A percentile compares a stretch with the other conserved stretches of the same genome.
Evolutionary conservation across 1,284 basidiomycete species (phyloP).

Genomic region (Butyriboletus appendiculatus): DNA sequence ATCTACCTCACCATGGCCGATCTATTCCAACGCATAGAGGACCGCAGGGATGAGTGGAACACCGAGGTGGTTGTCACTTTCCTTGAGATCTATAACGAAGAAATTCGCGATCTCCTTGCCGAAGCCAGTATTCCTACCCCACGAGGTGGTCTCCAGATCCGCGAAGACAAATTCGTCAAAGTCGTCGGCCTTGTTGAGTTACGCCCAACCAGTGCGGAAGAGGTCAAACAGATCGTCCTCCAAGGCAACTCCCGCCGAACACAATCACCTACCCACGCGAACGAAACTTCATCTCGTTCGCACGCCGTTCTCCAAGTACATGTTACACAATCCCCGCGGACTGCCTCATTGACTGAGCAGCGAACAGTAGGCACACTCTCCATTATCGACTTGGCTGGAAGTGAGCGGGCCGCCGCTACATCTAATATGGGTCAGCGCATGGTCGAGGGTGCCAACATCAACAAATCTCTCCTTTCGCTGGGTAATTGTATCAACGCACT

Average conservation of each 20-base stretch:
- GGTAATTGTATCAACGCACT: conserved; percentile 97
- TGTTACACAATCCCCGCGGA: conserved; percentile 83
- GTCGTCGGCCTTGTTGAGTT: conserved; percentile 84
- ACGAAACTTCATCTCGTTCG: conserved; percentile 93
- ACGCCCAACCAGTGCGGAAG: conserved; percentile 78
- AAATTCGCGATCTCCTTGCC: conserved; percentile 91
- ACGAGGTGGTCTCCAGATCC: conserved; percentile 85
- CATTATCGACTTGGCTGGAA: conserved; percentile 96
- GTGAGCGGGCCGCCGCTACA: conserved; percentile 92
- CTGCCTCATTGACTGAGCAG: conserved; percentile 77
- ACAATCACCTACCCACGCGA: conserved; percentile 91
- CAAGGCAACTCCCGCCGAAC: conserved; percentile 86
- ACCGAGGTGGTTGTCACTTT: conserved; percentile 90
- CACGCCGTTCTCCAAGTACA: conserved; percentile 96
- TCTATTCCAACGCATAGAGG: conserved; percentile 87
- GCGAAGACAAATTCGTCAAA: conserved; percentile 91
- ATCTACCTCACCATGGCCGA: conserved; percentile 98
- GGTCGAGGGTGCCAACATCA: conserved; percentile 97
- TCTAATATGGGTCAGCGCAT: conserved; percentile 97
- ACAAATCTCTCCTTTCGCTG: conserved; percentile 93
- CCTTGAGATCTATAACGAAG: conserved; percentile 97
- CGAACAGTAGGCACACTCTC: conserved; percentile 87
- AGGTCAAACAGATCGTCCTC: conserved; percentile 91
- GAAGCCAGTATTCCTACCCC: conserved; percentile 67
- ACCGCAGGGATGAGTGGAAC: conserved; percentile 78